Base-by-base conservation (phyloP, 495 filamentous ascomycete species). In the Annulohypoxylon moriforme region DNA sequence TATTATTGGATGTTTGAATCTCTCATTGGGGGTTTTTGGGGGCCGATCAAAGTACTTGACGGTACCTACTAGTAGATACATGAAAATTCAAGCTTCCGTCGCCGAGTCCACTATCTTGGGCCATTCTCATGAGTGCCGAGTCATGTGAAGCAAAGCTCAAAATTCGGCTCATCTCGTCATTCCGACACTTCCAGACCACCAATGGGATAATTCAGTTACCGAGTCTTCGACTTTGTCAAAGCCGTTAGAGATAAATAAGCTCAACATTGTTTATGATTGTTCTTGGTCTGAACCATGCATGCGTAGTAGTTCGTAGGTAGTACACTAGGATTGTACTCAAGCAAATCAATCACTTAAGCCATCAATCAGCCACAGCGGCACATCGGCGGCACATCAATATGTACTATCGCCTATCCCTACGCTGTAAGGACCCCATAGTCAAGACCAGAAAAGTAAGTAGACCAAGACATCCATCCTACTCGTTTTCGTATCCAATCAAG, bases 401-500 rank as follows among this genome's bases (percentile, higher is more conserved):
- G n/a, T n/a, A n/a, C n/a, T 57, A 53, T 36, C 22, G 46, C 38
- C 38, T 42, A 36, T 11, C 33, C 33, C 8, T 8, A 8, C 4
- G 31, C 36, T 29, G 25, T 47, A 34, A 40, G 13, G 14, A 13
- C 36, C 50, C 61, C 10, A 46, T 49, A n/a, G 47, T 55, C 46
- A 20, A 63, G 44, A 40, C 22, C 34, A 16, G 11, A n/a, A 44
- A 64, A 68, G 34, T 40, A 40, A 38, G 36, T 60, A 13, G 36
- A 55, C 59, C 24, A 53, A 53, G 10, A 53, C 61, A 60, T 27
- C 56, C 53, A 47, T 60, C 61, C 56, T 65, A 55, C 31, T 71
- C 34, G 38, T 50, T 47, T 44, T 53, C 40, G 40, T 56, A 61
- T 50, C 55, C 69, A 72, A 72, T 72, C 60, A 56, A 38, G 22